Evolutionary conservation across 2,329 filamentous ascomycete species (phyloP).

Genomic region (Zasmidium citrigriseum): DNA sequence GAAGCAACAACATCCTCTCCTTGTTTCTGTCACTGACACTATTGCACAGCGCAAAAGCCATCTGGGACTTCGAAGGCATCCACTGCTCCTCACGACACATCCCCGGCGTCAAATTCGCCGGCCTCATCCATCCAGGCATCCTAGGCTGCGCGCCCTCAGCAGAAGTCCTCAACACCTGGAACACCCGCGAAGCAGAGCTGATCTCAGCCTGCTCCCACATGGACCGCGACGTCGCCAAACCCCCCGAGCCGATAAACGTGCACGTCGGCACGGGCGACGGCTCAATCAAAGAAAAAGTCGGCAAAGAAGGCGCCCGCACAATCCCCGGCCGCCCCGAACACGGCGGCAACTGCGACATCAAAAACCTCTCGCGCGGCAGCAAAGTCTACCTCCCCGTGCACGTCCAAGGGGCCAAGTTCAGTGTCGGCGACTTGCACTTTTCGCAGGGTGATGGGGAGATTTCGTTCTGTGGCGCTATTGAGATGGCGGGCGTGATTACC

Average conservation of each 20-base stretch:
- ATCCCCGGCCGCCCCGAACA: slow-evolving; percentile 83
- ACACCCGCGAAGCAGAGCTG: slow-evolving; percentile 76
- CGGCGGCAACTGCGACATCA: slow-evolving; percentile 90
- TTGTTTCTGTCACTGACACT: slow-evolving; percentile 1
- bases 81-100: slow-evolving; percentile 85
- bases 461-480: slow-evolving; percentile 74
- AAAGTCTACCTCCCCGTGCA: slow-evolving; percentile 89
- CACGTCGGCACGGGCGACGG: slow-evolving; percentile 67
- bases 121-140: slow-evolving; percentile 89
- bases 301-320: slow-evolving; percentile 76
- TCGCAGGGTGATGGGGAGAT: slow-evolving; percentile 89
- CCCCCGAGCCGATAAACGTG: slow-evolving; percentile 69
- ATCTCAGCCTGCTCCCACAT: slow-evolving; percentile 68
- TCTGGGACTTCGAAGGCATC: slow-evolving; percentile 77
- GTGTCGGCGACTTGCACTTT: slow-evolving; percentile 71
- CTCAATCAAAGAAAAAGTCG: slow-evolving; percentile 66
- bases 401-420: slow-evolving; percentile 83
- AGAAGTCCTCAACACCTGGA: slow-evolving; percentile 79
- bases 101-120: slow-evolving; percentile 79
- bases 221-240: slow-evolving; percentile 72
- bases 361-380: slow-evolving; percentile 75
- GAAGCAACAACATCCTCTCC: slow-evolving; percentile 27
- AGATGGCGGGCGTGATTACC: slow-evolving; percentile 91
- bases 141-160: slow-evolving; percentile 83
- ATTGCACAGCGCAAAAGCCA: slow-evolving; percentile 64